phyloP scores from a whole-genome alignment of 2,329 filamentous ascomycete genomes.

The Hypomyces perniciosus region DNA sequence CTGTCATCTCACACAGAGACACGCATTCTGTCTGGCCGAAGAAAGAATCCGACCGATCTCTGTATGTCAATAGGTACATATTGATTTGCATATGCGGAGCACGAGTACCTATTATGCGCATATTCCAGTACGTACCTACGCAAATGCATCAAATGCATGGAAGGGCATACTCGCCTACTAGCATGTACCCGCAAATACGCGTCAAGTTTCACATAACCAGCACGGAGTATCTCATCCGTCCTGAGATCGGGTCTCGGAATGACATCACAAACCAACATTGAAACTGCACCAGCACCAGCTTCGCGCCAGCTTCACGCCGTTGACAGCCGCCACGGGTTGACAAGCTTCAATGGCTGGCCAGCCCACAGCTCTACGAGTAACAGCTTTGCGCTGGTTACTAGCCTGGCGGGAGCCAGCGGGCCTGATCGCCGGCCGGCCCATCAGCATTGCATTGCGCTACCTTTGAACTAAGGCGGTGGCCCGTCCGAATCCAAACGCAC shows the following conservation, averaged over 20 bases:
- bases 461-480: neutral
- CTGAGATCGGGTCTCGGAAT: neutral
- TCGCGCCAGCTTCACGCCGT: too few species aligned
- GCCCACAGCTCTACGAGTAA: too few species aligned
- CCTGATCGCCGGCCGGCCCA: neutral
- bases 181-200: neutral
- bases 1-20: neutral
- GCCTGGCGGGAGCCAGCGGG: neutral
- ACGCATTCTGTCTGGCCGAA: neutral
- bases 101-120: too few species aligned
- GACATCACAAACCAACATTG: neutral
- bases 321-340: too few species aligned
- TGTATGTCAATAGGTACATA: too few species aligned
- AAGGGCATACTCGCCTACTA: neutral
- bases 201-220: neutral
- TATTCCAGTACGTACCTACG: neutral
- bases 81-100: too few species aligned
- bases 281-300: neutral
- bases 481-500: neutral
- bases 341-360: too few species aligned
- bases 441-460: neutral
- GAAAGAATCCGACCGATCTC: too few species aligned
- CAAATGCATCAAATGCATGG: neutral
- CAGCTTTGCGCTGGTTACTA: neutral
- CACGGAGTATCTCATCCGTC: too few species aligned